Percentiles rank a stretch among this genome's conserved stretches.
These are phyloP conservation scores for Gremmenia infestans DNA, from an alignment of 2,329 filamentous ascomycete genomes.

Conservation along the genomic window DNA sequence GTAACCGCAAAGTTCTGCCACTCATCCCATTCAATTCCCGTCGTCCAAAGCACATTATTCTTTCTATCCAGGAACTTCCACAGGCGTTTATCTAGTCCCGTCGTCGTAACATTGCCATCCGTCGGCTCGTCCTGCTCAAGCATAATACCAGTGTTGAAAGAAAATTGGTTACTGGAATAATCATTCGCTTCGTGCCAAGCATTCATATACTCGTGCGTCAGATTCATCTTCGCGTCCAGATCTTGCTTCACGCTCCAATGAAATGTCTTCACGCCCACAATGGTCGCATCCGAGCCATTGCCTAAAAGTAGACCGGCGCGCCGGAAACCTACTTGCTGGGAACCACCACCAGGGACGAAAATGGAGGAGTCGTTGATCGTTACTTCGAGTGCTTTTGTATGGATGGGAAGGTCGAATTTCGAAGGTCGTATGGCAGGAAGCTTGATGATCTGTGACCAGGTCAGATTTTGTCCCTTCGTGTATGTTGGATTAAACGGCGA, in stretches of 20 bases:
- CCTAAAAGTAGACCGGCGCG: slow-evolving; percentile 52
- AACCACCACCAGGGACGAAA: slow-evolving; percentile 44
- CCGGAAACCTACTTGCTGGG: slow-evolving; percentile 52
- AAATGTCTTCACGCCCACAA: slow-evolving; percentile 51
- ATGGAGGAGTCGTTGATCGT: slow-evolving; percentile 45
- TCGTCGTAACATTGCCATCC: slow-evolving; percentile 40
- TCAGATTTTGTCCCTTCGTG: slow-evolving; percentile 48
- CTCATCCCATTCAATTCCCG: slow-evolving; percentile 31
- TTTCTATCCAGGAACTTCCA: slow-evolving; percentile 16
- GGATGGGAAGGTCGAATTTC: slow-evolving; percentile 7
- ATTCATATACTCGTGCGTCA: slow-evolving; percentile 57
- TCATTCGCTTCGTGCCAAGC: slow-evolving; percentile 44
- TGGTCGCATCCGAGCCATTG: slow-evolving; percentile 44
- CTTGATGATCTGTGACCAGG: slow-evolving; percentile 46
- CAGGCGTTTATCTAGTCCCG: slow-evolving; percentile 6
- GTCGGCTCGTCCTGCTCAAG: slow-evolving; percentile 35
- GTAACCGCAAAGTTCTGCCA: slow-evolving; percentile 59
- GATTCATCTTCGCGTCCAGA: slow-evolving; percentile 46
- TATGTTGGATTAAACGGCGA: slow-evolving; percentile 47
- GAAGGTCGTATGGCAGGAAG: slow-evolving; percentile 36
- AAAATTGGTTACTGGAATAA: slow-evolving; percentile 47
- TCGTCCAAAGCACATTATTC: slow-evolving; percentile 43
- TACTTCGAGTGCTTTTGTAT: slow-evolving; percentile 15
- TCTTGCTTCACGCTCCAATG: slow-evolving; percentile 56
- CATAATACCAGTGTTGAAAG: slow-evolving; percentile 51